Evolutionary conservation across 176 grass and related monocot genomes (phyloP).

Genomic region (Saccharum spontaneum): DNA sequence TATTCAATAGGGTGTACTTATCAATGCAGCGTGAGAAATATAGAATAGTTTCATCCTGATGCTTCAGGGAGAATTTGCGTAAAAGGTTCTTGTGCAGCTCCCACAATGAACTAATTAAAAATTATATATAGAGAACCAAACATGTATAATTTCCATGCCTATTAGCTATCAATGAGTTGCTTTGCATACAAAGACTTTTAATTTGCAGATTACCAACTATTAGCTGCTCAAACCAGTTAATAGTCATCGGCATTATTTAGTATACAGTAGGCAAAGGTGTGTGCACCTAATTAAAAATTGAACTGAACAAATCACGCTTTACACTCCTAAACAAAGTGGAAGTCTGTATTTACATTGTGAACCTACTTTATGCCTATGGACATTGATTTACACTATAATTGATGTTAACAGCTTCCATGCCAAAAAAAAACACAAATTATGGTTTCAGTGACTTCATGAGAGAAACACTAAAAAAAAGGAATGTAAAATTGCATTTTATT

Average conservation of each 20-base stretch:
- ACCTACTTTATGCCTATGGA: background rate
- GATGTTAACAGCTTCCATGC: background rate
- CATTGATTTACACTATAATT: background rate
- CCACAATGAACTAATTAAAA: background rate
- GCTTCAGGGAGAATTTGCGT: background rate
- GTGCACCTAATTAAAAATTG: background rate
- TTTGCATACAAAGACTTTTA: too few relatives aligned
- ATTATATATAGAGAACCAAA: background rate
- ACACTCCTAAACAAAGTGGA: background rate
- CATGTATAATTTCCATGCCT: background rate
- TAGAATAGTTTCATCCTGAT: background rate
- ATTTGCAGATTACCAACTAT: background rate
- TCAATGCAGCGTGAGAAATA: background rate
- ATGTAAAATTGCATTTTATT: background rate
- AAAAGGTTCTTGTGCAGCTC: background rate
- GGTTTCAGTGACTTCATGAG: background rate
- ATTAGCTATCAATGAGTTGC: background rate
- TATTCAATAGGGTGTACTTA: background rate
- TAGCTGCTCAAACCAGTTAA: background rate
- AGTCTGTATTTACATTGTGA: background rate
- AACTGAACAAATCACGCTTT: background rate
- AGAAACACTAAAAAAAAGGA: background rate
- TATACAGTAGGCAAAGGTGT: background rate
- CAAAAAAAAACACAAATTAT: too few relatives aligned
- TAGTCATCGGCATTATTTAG: background rate